Percentiles rank a stretch among this genome's conserved stretches.
Conservation (phyloP, 2,329 filamentous ascomycete genomes). For the Penicillium sp. region DNA sequence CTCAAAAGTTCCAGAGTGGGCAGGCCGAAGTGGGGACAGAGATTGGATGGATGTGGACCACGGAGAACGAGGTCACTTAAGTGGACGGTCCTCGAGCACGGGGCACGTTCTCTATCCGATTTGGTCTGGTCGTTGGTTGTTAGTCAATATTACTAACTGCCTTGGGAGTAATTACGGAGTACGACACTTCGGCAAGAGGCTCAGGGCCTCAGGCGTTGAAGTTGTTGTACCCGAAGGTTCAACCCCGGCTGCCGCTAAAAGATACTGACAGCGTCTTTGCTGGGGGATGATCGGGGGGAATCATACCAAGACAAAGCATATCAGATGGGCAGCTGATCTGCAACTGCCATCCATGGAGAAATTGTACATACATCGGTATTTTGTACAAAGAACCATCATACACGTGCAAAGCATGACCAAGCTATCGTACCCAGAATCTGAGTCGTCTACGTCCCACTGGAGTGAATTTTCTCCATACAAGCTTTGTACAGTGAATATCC, state of each 20-base stretch:
- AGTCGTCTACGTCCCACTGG: background rate
- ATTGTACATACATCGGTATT: background rate
- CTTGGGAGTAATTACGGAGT: background rate
- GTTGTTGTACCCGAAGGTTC: background rate
- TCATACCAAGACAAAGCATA: background rate
- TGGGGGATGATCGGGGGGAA: background rate
- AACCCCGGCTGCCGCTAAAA: background rate
- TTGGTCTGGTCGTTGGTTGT: background rate
- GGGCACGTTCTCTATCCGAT: conserved; percentile 11
- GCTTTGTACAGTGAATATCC: conserved; percentile 16
- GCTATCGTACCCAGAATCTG: background rate
- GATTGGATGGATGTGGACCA: background rate
- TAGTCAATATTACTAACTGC: background rate
- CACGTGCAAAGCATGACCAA: background rate
- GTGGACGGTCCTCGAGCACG: conserved; percentile 14
- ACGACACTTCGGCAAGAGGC: conserved; percentile 1
- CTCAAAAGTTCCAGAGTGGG: background rate
- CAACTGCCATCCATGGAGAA: background rate
- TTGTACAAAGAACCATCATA: background rate
- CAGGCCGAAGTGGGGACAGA: background rate
- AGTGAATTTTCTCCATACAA: background rate
- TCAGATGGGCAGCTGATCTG: background rate
- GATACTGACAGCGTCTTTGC: background rate
- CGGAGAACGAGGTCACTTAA: background rate
- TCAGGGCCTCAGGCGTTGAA: background rate